Evolutionary conservation across 2,329 filamentous ascomycete genomes (phyloP).

Genomic region (Blastomyces gilchristii): DNA sequence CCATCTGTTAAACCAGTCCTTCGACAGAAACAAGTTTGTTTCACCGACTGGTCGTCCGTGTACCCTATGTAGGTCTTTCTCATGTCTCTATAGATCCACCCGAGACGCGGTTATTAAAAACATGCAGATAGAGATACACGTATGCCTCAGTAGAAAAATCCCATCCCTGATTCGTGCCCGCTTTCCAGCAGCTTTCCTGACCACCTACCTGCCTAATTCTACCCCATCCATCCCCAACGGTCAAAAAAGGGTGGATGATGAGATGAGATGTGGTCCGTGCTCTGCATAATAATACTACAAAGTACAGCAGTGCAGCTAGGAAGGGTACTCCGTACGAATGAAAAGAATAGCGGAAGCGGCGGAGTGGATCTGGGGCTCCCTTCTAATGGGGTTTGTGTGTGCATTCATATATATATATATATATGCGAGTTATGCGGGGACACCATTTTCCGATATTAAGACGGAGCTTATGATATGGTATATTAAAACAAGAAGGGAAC

Average conservation of each 20-base stretch:
- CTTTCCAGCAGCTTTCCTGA: background rate
- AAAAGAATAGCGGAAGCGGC: background rate
- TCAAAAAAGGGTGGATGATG: background rate
- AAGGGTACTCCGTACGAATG: background rate
- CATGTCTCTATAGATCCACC: background rate
- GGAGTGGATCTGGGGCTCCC: background rate
- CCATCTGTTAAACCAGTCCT: background rate
- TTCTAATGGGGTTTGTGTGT: background rate
- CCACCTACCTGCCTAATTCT: background rate
- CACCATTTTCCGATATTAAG: background rate
- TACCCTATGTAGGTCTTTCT: background rate
- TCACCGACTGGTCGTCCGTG: background rate
- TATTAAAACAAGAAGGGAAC: background rate
- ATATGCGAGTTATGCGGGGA: background rate
- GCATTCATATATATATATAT: background rate
- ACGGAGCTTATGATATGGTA: background rate
- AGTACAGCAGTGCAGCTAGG: background rate
- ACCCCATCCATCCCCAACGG: background rate
- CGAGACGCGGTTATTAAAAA: no score
- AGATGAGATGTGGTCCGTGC: background rate
- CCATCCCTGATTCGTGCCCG: background rate
- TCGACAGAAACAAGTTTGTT: background rate
- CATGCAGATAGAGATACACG: background rate
- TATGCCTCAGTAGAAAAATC: background rate
- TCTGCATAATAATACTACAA: background rate